Evolutionary conservation across 2,329 filamentous ascomycete species (phyloP).

Genomic region (Trichoderma sp.): DNA sequence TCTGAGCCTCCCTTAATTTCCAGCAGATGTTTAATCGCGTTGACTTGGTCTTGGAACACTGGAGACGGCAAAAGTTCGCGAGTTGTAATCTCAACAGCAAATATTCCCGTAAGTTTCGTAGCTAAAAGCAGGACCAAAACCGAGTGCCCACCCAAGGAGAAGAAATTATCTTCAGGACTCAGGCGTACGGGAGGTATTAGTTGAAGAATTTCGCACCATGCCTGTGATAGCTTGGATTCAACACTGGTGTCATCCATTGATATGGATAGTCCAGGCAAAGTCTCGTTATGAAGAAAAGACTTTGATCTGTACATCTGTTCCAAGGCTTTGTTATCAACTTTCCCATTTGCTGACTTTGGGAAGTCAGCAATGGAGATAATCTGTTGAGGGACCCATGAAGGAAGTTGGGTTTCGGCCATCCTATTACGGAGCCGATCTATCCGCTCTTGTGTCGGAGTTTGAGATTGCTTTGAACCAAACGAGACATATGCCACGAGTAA

Average conservation of each 20-base stretch:
- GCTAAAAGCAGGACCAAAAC: not conserved
- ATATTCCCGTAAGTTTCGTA: not conserved
- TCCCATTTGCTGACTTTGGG: constrained; percentile 14
- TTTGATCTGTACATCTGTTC: not conserved
- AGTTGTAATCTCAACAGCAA: not conserved
- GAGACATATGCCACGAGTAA: not conserved
- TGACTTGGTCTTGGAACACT: not conserved
- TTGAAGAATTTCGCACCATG: not conserved
- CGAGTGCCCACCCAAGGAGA: not conserved
- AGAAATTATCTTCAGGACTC: not conserved
- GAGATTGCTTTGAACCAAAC: not conserved
- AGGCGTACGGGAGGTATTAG: not conserved
- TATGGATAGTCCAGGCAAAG: not conserved
- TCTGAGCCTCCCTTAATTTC: not conserved
- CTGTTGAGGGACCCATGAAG: constrained; percentile 16
- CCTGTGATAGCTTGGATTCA: not conserved
- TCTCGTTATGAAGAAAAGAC: not conserved
- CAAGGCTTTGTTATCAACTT: constrained; percentile 4
- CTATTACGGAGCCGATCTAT: not conserved
- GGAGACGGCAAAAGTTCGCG: not conserved
- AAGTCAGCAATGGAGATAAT: not conserved
- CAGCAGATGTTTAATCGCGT: not conserved
- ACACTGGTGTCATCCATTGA: not conserved
- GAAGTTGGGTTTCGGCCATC: not conserved
- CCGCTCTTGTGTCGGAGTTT: not conserved